Evolutionary conservation across 768 basidiomycete species (phyloP).

Genomic region (Auricularia sp.): DNA sequence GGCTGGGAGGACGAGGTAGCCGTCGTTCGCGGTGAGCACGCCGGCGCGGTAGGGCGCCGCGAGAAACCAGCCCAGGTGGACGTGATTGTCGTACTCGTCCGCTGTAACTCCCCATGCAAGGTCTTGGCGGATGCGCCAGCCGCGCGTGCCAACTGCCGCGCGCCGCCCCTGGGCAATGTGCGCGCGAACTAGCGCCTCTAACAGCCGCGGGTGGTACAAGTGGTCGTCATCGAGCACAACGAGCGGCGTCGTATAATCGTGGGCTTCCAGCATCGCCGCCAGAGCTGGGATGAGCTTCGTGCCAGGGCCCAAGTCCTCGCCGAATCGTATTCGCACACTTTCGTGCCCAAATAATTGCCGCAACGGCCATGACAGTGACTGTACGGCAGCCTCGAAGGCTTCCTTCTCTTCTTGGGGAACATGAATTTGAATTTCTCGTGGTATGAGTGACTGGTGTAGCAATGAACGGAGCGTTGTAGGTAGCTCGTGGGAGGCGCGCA

Average conservation of each 20-base stretch:
- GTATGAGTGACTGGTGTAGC: background rate
- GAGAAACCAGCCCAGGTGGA: conserved; percentile 3
- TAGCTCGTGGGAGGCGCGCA: background rate
- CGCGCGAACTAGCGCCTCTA: background rate
- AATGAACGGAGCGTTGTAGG: background rate
- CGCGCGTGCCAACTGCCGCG: background rate
- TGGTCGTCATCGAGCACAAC: conserved; percentile 2
- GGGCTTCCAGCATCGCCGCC: background rate
- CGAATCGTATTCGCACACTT: background rate
- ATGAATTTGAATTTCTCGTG: background rate
- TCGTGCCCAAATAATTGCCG: background rate
- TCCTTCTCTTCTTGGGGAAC: background rate
- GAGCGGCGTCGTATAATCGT: background rate
- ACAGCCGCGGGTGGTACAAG: background rate
- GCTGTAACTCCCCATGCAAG: background rate
- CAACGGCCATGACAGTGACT: background rate
- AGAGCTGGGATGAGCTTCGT: conserved; percentile 1
- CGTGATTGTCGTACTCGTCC: background rate
- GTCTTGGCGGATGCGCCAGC: background rate
- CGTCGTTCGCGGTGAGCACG: conserved; percentile 2
- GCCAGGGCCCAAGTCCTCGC: background rate
- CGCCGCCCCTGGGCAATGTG: background rate
- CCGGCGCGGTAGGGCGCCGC: background rate
- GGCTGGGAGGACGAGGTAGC: background rate
- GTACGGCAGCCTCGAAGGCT: background rate